phyloP scores from a whole-genome alignment of 2,329 filamentous ascomycete species.

The Triangularia verruculosa region DNA sequence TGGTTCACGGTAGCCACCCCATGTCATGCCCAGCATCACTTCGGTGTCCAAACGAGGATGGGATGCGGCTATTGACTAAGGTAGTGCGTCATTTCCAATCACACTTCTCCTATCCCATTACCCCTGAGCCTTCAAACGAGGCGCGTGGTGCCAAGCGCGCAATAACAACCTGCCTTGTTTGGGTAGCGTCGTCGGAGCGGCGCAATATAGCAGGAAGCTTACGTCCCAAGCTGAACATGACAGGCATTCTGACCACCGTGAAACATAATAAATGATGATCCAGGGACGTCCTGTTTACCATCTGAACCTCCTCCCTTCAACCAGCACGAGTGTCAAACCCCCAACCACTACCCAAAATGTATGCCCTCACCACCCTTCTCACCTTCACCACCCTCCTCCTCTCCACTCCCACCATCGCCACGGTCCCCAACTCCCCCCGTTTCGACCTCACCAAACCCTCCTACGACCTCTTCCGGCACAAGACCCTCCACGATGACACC shows the following conservation, averaged over 20 bases:
- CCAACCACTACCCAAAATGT: not conserved
- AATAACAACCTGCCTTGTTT: not conserved
- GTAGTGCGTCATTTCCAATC: not conserved
- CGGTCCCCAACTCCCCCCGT: constrained; percentile 22
- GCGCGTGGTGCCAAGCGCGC: not conserved
- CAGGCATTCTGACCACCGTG: not conserved
- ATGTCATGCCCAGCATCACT: not conserved
- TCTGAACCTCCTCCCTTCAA: not conserved
- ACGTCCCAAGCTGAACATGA: not conserved
- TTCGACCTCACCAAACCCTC: constrained; percentile 18
- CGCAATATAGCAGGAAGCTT: not conserved
- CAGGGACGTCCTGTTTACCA: no score
- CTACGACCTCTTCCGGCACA: constrained; percentile 18
- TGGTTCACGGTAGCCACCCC: not conserved
- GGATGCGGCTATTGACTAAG: not conserved
- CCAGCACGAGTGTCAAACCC: not conserved
- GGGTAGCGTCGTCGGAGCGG: not conserved
- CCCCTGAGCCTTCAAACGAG: not conserved
- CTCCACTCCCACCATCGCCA: not conserved
- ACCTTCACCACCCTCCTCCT: not conserved
- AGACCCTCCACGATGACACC: constrained; percentile 13
- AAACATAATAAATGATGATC: no score
- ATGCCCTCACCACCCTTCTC: not conserved
- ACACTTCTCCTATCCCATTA: not conserved
- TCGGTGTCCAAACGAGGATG: not conserved